Percentiles rank a stretch among this genome's conserved stretches.
These are phyloP conservation scores for Nymphaea thermarum DNA, from an alignment of 164 flowering plant genomes.

Conservation along the genomic window DNA sequence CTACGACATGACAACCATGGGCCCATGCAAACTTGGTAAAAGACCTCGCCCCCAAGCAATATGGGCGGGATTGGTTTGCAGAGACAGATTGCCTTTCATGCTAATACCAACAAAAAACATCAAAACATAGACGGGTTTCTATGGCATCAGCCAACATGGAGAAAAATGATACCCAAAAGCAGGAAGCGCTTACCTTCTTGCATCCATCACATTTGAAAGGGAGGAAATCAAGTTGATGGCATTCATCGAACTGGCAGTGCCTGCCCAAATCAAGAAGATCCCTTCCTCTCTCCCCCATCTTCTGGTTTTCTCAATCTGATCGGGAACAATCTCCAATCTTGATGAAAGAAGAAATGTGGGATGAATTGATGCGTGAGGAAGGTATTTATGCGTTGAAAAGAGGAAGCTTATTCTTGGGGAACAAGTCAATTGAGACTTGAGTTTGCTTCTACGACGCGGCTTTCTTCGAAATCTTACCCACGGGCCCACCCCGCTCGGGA, in stretches of 20 bases:
- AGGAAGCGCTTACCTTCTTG: constrained; percentile 25
- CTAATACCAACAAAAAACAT: not conserved
- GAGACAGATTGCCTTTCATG: not conserved
- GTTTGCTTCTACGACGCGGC: too few relatives aligned
- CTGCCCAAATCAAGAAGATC: constrained; percentile 77
- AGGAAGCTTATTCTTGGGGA: too few relatives aligned
- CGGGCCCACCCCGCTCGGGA: too few relatives aligned
- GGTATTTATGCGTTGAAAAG: too few relatives aligned
- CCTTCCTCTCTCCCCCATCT: constrained; percentile 41
- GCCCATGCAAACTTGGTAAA: too few relatives aligned
- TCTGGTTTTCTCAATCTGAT: not conserved
- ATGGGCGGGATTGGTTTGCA: not conserved
- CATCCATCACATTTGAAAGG: constrained; percentile 75
- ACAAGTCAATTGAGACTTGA: too few relatives aligned
- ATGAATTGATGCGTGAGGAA: too few relatives aligned
- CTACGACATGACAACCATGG: too few relatives aligned
- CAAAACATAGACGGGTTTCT: not conserved
- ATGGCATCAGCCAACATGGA: not conserved
- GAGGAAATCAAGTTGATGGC: constrained; percentile 83
- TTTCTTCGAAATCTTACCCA: too few relatives aligned
- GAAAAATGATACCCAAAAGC: not conserved
- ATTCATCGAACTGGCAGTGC: constrained; percentile 66
- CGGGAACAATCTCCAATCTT: not conserved
- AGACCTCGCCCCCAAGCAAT: too few relatives aligned
- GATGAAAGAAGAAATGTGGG: not conserved